phyloP scores from a whole-genome alignment of 805 yeast species.

The Blastobotrys chiropterorum region DNA sequence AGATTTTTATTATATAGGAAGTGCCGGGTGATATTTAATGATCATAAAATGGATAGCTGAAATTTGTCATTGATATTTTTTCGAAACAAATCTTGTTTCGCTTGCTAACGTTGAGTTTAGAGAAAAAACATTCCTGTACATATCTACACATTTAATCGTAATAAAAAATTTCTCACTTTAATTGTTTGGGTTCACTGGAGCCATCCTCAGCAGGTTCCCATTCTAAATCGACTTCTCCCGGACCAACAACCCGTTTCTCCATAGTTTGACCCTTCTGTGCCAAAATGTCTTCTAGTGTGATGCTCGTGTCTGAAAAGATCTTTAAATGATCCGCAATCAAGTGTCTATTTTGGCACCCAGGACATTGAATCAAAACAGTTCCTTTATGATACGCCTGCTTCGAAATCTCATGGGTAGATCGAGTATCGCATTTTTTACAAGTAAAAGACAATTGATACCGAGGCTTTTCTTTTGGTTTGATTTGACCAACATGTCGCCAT shows the following conservation, averaged over 20 bases:
- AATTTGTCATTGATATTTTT: not conserved
- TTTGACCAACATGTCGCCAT: slow-evolving; percentile 1
- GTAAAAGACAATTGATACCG: slow-evolving; percentile 85
- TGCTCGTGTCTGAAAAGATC: slow-evolving; percentile 71
- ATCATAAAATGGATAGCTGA: slow-evolving; percentile 24
- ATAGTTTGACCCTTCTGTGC: slow-evolving; percentile 71
- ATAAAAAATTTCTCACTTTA: not conserved
- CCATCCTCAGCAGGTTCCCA: slow-evolving; percentile 22
- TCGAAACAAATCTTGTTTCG: not conserved
- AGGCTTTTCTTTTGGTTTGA: slow-evolving; percentile 48
- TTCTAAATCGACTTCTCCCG: slow-evolving; percentile 21
- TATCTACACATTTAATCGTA: slow-evolving; percentile 4
- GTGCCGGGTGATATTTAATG: slow-evolving; percentile 30
- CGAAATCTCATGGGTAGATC: slow-evolving; percentile 86
- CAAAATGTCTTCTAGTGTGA: slow-evolving; percentile 76
- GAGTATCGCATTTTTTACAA: slow-evolving; percentile 75
- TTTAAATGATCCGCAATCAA: slow-evolving; percentile 83
- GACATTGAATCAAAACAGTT: slow-evolving; percentile 84
- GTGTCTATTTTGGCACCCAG: slow-evolving; percentile 83
- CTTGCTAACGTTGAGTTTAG: not conserved
- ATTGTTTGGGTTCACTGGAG: not conserved
- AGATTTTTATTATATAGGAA: slow-evolving; percentile 25
- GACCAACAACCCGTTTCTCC: slow-evolving; percentile 46
- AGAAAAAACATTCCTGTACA: not conserved
- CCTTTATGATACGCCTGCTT: slow-evolving; percentile 88